Base-by-base conservation (phyloP, 2,329 filamentous ascomycete species). In the Neonectria hederae region DNA sequence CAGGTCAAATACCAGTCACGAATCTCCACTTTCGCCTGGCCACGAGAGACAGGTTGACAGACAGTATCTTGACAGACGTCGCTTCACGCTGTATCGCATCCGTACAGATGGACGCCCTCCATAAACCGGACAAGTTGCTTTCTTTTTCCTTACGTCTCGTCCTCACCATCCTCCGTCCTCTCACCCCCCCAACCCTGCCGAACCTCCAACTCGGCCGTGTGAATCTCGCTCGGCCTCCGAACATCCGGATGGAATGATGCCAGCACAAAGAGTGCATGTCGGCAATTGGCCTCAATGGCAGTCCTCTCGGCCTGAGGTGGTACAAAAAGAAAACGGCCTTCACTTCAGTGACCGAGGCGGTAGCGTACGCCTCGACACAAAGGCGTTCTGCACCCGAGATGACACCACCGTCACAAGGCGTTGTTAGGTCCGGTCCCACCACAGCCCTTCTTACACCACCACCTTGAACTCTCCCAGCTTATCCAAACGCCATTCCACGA, bases 1-100 rank as follows among this genome's bases (percentile, higher is more conserved):
- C 62, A 72, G 26, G 38, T 10, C 42, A 26, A 71, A 73, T 73
- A 40, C 71, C 68, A 73, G 68, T 55, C 56, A 48, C 35, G 24
- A 67, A 65, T 68, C 65, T 59, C 45, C 54, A 61, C 35, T 24
- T 11, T n/a, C 7, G 28, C 35, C 7, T 0, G n/a, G 14, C 14
- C 14, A 38, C 35, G 35, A 17, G 6, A 5, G 14, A 38, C 35
- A 35, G 32, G 7, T 10, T 42, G 40, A 45, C 26, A 32, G 26
- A 54, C n/a, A 30, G 19, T 19, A 55, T 59, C 51, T 62, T 32
- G 49, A 54, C 54, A 32, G 40, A 51, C 54, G 48, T 40, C 46
- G 45, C 54, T 46, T 49, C 22, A 19, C 38, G 42, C 24, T n/a
- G 7, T 14, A 28, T 7, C 32, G 28, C 49, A 49, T 35, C 35